phyloP scores from a whole-genome alignment of 2,329 filamentous ascomycete species.

The Nigrospora sphaerica region DNA sequence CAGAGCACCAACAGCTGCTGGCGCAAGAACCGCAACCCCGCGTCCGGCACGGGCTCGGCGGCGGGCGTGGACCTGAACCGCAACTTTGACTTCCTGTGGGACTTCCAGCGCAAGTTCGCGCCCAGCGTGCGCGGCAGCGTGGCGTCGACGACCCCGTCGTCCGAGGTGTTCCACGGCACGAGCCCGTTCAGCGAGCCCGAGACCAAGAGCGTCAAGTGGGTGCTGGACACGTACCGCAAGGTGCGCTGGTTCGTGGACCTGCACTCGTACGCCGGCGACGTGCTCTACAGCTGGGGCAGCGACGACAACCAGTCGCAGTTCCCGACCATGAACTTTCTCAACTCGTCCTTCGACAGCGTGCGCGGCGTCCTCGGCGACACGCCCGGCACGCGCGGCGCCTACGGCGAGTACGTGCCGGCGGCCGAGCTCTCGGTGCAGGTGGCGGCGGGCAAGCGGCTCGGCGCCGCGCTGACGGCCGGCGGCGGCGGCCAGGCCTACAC shows the following conservation, averaged over 20 bases:
- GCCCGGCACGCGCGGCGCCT: conserved; percentile 21
- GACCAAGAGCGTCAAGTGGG: conserved; percentile 44
- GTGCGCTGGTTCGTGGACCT: conserved; percentile 53
- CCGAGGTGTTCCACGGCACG: conserved; percentile 43
- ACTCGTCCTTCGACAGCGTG: conserved; percentile 41
- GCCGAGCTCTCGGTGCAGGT: conserved; percentile 26
- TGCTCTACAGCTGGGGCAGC: conserved; percentile 52
- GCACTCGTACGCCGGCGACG: conserved; percentile 44
- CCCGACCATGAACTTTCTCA: conserved; percentile 42
- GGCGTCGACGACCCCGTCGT: conserved; percentile 33
- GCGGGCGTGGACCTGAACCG: conserved; percentile 47
- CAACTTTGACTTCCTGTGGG: conserved; percentile 53
- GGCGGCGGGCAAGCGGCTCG: conserved; percentile 25
- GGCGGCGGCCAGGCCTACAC: conserved; percentile 22
- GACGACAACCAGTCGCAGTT: conserved; percentile 42
- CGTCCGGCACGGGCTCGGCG: conserved; percentile 20
- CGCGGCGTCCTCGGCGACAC: conserved; percentile 37
- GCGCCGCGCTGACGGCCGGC: conserved; percentile 29
- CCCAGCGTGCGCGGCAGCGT: conserved; percentile 26
- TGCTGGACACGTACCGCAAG: conserved; percentile 40
- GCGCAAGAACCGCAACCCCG: conserved; percentile 49
- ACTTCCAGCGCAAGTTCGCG: conserved; percentile 38
- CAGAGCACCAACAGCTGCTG: conserved; percentile 42
- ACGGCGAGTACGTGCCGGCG: conserved; percentile 37
- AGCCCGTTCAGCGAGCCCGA: conserved; percentile 48